Evolutionary conservation across 331 rosid genomes (phyloP).

Genomic region (Stylosanthes scabra): DNA sequence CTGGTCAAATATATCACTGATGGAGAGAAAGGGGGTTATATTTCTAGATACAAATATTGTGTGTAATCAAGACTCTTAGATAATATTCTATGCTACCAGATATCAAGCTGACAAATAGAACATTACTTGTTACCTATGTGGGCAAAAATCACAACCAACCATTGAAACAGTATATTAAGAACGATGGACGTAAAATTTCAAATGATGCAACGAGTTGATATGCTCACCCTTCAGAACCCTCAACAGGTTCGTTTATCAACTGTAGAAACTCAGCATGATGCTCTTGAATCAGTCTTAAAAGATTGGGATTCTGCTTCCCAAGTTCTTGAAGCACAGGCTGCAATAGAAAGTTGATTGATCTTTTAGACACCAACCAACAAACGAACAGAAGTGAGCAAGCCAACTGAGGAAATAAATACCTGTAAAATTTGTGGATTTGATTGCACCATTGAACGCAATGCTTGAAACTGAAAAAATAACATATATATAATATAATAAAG

Average conservation of each 20-base stretch:
- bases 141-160: conserved; percentile 1
- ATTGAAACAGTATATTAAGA: not conserved
- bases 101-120: not conserved
- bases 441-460: conserved; percentile 84
- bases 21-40: conserved; percentile 19
- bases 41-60: conserved; percentile 11
- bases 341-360: conserved; percentile 26
- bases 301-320: conserved; percentile 88
- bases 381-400: not conserved
- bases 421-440: conserved; percentile 86
- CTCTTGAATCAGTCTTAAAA: conserved; percentile 77
- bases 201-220: not conserved
- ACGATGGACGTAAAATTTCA: not conserved
- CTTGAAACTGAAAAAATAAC: conserved; percentile 68
- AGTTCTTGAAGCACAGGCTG: conserved; percentile 96
- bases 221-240: conserved; percentile 84
- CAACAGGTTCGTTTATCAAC: conserved; percentile 79
- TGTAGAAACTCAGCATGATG: conserved; percentile 87
- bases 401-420: conserved; percentile 45
- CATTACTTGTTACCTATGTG: not conserved
- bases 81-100: conserved; percentile 1
- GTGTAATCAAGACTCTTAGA: conserved; percentile 8
- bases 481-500: too few species aligned
- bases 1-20: conserved; percentile 64
- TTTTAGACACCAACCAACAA: conserved; percentile 15